Conservation (phyloP, 495 filamentous ascomycete genomes). For the Podospora pseudopauciseta region DNA sequence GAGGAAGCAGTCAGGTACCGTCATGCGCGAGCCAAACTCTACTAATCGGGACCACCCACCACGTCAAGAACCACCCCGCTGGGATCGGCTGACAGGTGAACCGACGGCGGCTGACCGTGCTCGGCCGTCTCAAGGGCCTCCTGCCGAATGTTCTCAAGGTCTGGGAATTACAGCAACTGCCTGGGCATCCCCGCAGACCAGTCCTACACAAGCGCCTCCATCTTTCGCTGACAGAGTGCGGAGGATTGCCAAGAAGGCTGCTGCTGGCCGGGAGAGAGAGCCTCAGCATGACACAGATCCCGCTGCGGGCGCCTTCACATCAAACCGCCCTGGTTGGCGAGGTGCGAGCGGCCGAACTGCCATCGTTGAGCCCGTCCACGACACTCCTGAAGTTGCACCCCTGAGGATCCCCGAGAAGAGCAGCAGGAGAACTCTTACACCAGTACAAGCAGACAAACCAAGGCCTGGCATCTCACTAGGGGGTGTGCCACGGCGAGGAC, state of each 20-base stretch:
- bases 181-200: conserved; percentile 24
- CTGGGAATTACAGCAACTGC: conserved; percentile 31
- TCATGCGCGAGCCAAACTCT: conserved; percentile 33
- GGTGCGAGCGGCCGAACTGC: conserved; percentile 51
- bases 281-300: conserved; percentile 28
- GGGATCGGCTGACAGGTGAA: conserved; percentile 52
- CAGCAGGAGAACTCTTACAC: conserved; percentile 33
- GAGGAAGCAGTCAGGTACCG: conserved; percentile 41
- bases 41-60: conserved; percentile 30
- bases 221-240: conserved; percentile 48
- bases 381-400: conserved; percentile 40
- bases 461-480: conserved; percentile 16
- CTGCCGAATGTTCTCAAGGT: conserved; percentile 42
- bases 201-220: conserved; percentile 12
- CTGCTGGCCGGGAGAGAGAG: conserved; percentile 21
- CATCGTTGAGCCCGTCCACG: conserved; percentile 46
- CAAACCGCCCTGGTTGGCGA: conserved; percentile 48
- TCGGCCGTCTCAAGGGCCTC: conserved; percentile 46
- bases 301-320: conserved; percentile 32
- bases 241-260: conserved; percentile 39
- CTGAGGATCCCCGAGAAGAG: conserved; percentile 47
- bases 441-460: conserved; percentile 16
- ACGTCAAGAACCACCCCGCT: conserved; percentile 33
- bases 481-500: conserved; percentile 22
- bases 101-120: conserved; percentile 42